A percentile compares a stretch with the other conserved stretches of the same genome.
These are phyloP conservation scores for Reutealis trisperma DNA, from an alignment of 345 rosid genomes.

Conservation along the genomic window DNA sequence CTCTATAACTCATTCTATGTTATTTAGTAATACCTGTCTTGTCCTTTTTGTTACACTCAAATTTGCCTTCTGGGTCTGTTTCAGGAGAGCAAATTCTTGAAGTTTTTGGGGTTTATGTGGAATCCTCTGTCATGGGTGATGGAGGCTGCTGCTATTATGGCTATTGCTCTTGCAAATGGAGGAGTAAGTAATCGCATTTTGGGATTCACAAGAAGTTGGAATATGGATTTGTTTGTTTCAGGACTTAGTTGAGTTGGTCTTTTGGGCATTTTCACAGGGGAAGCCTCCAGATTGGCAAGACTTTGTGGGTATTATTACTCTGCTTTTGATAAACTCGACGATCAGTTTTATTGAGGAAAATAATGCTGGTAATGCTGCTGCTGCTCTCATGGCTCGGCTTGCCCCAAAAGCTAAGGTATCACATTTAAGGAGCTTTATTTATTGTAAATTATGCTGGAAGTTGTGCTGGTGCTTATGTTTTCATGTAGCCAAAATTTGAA, in stretches of 20 bases:
- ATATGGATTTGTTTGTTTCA: not conserved
- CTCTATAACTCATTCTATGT: not conserved
- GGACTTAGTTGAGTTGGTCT: not conserved
- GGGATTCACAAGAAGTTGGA: not conserved
- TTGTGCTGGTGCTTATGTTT: not conserved
- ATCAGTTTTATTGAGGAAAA: slow-evolving; percentile 97
- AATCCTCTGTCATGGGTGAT: slow-evolving; percentile 99
- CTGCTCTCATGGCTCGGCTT: slow-evolving; percentile 97
- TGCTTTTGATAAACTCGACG: slow-evolving; percentile 89
- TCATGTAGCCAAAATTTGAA: not conserved
- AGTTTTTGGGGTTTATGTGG: slow-evolving; percentile 98
- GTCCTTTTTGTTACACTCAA: slow-evolving; percentile 3
- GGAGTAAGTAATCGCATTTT: slow-evolving; percentile 60
- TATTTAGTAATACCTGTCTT: not conserved
- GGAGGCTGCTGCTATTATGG: slow-evolving; percentile 99
- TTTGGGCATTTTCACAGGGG: slow-evolving; percentile 44
- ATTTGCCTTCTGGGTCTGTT: slow-evolving; percentile 6
- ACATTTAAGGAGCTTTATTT: not conserved
- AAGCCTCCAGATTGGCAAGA: slow-evolving; percentile 99
- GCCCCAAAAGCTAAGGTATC: slow-evolving; percentile 95
- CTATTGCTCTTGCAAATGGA: slow-evolving; percentile 99
- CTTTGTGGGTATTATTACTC: slow-evolving; percentile 88
- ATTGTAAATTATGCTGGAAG: not conserved
- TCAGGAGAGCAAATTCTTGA: slow-evolving; percentile 91
- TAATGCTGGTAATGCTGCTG: slow-evolving; percentile 97